A percentile compares a stretch with the other conserved stretches of the same genome.
Conservation (phyloP, 1,284 basidiomycete species). For the Cutaneotrichosporon mucoides region DNA sequence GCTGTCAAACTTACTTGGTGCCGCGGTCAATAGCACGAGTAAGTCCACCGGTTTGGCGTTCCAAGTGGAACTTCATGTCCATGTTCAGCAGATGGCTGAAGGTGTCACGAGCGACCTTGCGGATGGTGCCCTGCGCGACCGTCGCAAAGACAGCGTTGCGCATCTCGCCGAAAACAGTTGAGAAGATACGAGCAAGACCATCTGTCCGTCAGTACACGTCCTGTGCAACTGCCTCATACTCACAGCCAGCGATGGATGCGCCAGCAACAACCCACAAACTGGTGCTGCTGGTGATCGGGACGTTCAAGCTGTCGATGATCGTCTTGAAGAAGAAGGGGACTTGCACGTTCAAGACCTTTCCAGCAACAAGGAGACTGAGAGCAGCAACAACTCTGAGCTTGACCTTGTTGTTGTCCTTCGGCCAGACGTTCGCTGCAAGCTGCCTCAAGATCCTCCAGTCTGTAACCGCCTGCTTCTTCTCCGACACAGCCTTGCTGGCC, state of each 20-base stretch:
- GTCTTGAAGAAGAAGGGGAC: conserved; percentile 93
- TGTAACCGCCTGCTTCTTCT: conserved; percentile 34
- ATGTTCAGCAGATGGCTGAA: conserved; percentile 89
- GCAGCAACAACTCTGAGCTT: conserved; percentile 77
- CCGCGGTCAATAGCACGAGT: conserved; percentile 95
- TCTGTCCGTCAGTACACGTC: conserved; percentile 55
- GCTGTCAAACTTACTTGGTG: conserved; percentile 66
- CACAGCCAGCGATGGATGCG: conserved; percentile 83
- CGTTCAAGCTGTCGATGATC: conserved; percentile 83
- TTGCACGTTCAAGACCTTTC: conserved; percentile 96
- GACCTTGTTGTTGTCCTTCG: conserved; percentile 53
- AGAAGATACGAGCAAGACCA: conserved; percentile 81
- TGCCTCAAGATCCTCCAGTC: conserved; percentile 57
- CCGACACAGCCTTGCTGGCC: conserved; percentile 10
- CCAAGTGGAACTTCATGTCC: conserved; percentile 88
- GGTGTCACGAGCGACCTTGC: conserved; percentile 87
- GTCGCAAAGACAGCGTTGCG: conserved; percentile 95
- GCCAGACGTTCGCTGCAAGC: conserved; percentile 58
- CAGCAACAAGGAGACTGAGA: conserved; percentile 71
- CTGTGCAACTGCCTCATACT: conserved; percentile 38
- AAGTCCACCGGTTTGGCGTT: conserved; percentile 89
- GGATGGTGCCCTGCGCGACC: conserved; percentile 89
- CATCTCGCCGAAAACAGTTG: conserved; percentile 84
- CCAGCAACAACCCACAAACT: conserved; percentile 91
- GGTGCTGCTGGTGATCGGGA: conserved; percentile 69